Base-by-base conservation (phyloP, 805 yeast species). In the Zygosaccharomyces kombuchaensis region DNA sequence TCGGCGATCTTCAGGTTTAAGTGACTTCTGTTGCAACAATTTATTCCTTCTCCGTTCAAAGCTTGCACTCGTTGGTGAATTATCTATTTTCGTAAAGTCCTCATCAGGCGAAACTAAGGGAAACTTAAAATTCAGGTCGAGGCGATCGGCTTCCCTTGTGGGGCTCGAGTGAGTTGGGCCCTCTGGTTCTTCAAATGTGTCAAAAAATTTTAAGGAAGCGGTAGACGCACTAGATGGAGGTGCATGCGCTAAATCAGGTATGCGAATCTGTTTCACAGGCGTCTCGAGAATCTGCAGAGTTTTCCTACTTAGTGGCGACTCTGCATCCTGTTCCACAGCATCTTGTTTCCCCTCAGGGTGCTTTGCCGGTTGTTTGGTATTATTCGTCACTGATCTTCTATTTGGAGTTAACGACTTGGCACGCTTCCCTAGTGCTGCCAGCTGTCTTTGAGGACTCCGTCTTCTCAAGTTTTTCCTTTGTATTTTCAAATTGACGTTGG, bases 401-500 rank as follows among this genome's bases (percentile, higher is more conserved):
- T 27, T 38, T 25, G 41, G n/a, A 17, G 14, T 21, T 5, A 32
- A 23, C 3, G 34, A 27, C 17, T 23, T 16, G 14, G 3, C n/a
- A 12, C 32, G 32, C 14, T 8, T 4, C 8, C 16, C 32, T 7
- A 7, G 26, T 6, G 5, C 5, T 19, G 23, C n/a, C 21, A 6
- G 22, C 26, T 34, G 12, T n/a, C n/a, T 30, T 12, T 21, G 19
- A 38, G 41, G 34, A 27, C 41, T 38, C 13, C 36, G 44, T 12
- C 42, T 36, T 43, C 54, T 43, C 7, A 63, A 38, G 39, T 62
- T 64, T 41, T 51, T 55, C 9, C 52, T 57, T 44, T 64, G 68
- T 30, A 52, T 25, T 44, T 61, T 64, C 21, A 64, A 42, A 45
- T 57, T 57, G 9, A 64, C 68, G 44, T 64, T 64, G 3, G 66